phyloP scores from a whole-genome alignment of 2,329 filamentous ascomycete species.

The Tolypocladium ovalisporum region DNA sequence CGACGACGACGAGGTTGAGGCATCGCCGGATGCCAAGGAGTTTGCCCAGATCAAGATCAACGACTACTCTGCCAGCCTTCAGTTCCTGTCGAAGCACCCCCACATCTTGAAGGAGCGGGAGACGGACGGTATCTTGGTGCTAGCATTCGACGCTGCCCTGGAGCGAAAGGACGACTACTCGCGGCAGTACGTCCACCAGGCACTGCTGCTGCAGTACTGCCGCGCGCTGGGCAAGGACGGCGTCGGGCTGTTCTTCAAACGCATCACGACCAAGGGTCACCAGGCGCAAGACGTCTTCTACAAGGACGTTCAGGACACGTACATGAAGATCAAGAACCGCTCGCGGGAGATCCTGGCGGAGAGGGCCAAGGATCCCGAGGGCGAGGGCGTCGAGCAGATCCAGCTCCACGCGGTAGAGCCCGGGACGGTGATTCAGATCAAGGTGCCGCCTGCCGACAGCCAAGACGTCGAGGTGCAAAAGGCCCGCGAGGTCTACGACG shows the following conservation, averaged over 20 bases:
- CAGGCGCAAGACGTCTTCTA: conserved; percentile 84
- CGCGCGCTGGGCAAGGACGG: conserved; percentile 79
- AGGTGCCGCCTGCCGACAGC: conserved; percentile 59
- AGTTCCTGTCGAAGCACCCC: conserved; percentile 71
- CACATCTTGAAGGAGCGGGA: conserved; percentile 73
- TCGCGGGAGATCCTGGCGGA: conserved; percentile 58
- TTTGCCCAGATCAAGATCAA: conserved; percentile 70
- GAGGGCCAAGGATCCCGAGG: conserved; percentile 36
- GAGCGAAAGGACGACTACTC: conserved; percentile 66
- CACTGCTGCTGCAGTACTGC: conserved; percentile 87
- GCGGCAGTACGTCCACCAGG: conserved; percentile 85
- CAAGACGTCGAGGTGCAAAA: conserved; percentile 53
- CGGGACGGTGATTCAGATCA: conserved; percentile 82
- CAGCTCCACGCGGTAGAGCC: conserved; percentile 95
- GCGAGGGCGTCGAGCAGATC: conserved; percentile 77
- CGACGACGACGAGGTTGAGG: conserved; percentile 64
- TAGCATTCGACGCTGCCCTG: conserved; percentile 83
- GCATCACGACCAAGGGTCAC: conserved; percentile 80
- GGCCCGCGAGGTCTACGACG: conserved; percentile 68
- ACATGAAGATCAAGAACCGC: conserved; percentile 67
- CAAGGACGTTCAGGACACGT: conserved; percentile 87
- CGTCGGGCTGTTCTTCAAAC: conserved; percentile 88
- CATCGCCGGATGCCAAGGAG: conserved; percentile 64
- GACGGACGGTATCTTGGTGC: conserved; percentile 79
- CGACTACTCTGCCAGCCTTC: conserved; percentile 62